These are phyloP conservation scores for Botrytis fabae DNA, from an alignment of 2,329 filamentous ascomycete genomes.

Conservation along the genomic window DNA sequence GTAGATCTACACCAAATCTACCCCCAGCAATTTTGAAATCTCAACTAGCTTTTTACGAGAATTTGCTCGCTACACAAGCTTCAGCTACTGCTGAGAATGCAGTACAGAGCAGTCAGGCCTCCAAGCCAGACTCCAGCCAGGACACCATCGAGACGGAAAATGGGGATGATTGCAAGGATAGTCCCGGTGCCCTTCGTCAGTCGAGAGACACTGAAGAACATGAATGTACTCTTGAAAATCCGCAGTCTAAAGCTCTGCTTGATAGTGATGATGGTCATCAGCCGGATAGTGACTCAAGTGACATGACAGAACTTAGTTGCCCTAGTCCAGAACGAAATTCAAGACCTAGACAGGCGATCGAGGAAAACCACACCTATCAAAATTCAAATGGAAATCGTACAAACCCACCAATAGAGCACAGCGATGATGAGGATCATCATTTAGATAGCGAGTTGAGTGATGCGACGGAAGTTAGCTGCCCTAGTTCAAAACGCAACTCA, in stretches of 20 bases:
- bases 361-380: neutral
- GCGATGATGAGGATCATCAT: neutral
- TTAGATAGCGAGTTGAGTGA: neutral
- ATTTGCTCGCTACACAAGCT: neutral
- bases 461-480: neutral
- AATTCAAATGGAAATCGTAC: neutral
- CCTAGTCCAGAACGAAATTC: conserved; percentile 3
- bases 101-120: neutral
- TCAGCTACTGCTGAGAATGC: neutral
- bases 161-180: neutral
- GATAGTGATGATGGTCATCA: neutral
- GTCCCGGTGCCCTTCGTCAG: neutral
- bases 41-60: conserved; percentile 26
- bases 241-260: neutral
- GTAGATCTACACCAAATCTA: conserved; percentile 42
- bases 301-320: neutral
- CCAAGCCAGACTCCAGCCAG: neutral
- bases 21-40: conserved; percentile 39
- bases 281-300: neutral
- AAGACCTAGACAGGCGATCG: neutral
- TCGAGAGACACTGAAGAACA: neutral
- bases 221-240: neutral
- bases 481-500: neutral
- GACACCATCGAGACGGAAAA: neutral
- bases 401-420: neutral